Base-by-base conservation (phyloP, 2,329 filamentous ascomycete species). In the Emergomyces orientalis region DNA sequence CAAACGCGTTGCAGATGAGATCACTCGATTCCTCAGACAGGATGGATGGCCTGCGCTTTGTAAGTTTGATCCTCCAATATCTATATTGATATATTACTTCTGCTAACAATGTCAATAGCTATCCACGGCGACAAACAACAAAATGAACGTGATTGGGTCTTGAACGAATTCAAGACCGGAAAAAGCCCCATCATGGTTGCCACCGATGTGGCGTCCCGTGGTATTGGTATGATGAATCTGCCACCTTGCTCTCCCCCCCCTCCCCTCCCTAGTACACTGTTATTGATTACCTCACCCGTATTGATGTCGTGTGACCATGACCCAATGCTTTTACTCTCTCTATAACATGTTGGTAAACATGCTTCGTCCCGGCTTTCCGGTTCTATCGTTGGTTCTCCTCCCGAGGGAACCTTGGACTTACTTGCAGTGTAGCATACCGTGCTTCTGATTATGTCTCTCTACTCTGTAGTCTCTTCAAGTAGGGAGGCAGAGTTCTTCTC, bases 151-250 rank as follows among this genome's bases (percentile, higher is more conserved):
- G 94, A 97, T 79, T 97, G 94, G 91, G 94, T 97, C 73, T 84
- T 99, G 76, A 95, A 97, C 79, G 93, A 97, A 79, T 99, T 99
- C 87, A 99, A 97, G 87, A 90, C 90, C 69, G 92, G 91, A 81
- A 97, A 97, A 84, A 96, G 91, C 82, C 94, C 94, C 76, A 96
- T 99, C 86, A 96, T 99, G 92, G 94, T 99, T 82, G 94, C 94
- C 81, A 99, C 94, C 69, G 94, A 97, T 76, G 94, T 99, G 81
- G 94, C 94, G 81, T 97, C 94, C 76, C 94, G 94, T 92, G 94
- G 94, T 91, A 97, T 99, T 81, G 94, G 94, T 97, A 95, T 96
- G 91, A 93, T 89, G 86, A 81, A 83, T 80, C 80, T 80, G 77
- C 78, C 80, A 75, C 65, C 65, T 77, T 56, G 52, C 32, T 39